Evolutionary conservation across 176 grass and related monocot genomes (phyloP).

Genomic region (Aechmea fasciata): DNA sequence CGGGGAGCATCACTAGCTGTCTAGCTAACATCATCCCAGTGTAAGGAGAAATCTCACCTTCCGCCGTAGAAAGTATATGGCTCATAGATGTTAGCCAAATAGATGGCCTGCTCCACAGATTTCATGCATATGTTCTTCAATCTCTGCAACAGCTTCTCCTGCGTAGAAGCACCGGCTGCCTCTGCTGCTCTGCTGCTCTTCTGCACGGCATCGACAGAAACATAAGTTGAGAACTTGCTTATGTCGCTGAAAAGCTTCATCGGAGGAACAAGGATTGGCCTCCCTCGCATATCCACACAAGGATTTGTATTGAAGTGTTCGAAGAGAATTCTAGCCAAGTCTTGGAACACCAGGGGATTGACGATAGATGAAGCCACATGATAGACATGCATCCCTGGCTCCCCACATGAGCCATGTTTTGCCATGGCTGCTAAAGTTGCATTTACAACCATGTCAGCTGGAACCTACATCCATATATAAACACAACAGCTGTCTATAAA

Average conservation of each 20-base stretch:
- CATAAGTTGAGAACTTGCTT: constrained; percentile 63
- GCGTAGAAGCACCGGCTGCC: neutral
- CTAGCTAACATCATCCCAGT: too few species aligned
- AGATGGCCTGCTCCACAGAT: constrained; percentile 61
- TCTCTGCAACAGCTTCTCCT: constrained; percentile 27
- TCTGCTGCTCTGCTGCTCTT: constrained; percentile 16
- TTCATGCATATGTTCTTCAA: constrained; percentile 46
- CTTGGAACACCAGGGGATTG: constrained; percentile 73
- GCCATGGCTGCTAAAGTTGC: constrained; percentile 79
- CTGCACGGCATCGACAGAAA: constrained; percentile 50
- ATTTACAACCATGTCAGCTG: constrained; percentile 96
- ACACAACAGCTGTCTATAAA: neutral
- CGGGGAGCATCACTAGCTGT: too few species aligned
- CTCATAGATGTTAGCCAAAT: constrained; percentile 79
- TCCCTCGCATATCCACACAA: constrained; percentile 46
- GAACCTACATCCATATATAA: constrained; percentile 35
- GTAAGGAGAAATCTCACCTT: constrained; percentile 29
- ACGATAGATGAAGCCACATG: constrained; percentile 72
- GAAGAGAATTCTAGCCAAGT: constrained; percentile 54
- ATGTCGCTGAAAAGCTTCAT: constrained; percentile 59
- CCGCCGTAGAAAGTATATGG: constrained; percentile 91
- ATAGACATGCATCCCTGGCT: constrained; percentile 65
- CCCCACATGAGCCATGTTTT: constrained; percentile 39
- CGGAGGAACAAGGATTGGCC: constrained; percentile 47
- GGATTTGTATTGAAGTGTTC: constrained; percentile 59